Evolutionary conservation across 1,284 basidiomycete species (phyloP).

Genomic region (Sporisorium sorghi): DNA sequence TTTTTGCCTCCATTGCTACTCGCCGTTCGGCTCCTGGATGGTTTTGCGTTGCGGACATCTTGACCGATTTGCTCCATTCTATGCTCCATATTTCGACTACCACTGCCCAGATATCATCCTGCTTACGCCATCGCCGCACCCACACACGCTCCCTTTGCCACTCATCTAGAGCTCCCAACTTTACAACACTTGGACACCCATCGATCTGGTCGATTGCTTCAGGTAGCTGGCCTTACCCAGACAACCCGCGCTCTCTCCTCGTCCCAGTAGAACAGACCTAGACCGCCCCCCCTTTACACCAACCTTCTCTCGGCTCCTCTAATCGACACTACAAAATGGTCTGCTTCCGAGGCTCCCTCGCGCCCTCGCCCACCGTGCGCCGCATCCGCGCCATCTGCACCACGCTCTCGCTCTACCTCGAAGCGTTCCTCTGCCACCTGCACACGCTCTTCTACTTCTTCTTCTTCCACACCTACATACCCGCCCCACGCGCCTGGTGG

Average conservation of each 20-base stretch:
- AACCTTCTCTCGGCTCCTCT: background rate
- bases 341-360: slow-evolving; percentile 37
- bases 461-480: slow-evolving; percentile 34
- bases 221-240: too few relatives aligned
- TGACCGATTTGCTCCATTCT: too few relatives aligned
- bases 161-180: too few relatives aligned
- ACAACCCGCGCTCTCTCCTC: too few relatives aligned
- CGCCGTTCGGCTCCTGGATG: too few relatives aligned
- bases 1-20: too few relatives aligned
- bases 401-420: slow-evolving; percentile 34
- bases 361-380: slow-evolving; percentile 32
- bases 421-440: slow-evolving; percentile 32
- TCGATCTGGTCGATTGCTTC: too few relatives aligned
- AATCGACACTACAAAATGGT: slow-evolving; percentile 13
- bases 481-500: slow-evolving; percentile 44
- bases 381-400: slow-evolving; percentile 35
- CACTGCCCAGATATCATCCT: background rate
- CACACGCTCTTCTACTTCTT: slow-evolving; percentile 37
- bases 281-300: background rate
- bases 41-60: too few relatives aligned
- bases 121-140: too few relatives aligned
- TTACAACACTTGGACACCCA: too few relatives aligned
- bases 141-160: too few relatives aligned
- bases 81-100: too few relatives aligned
- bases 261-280: slow-evolving; percentile 2